Percentiles rank a stretch among this genome's conserved stretches.
Conservation (phyloP, 257 asterid genomes). For the Scutellaria baicalensis region DNA sequence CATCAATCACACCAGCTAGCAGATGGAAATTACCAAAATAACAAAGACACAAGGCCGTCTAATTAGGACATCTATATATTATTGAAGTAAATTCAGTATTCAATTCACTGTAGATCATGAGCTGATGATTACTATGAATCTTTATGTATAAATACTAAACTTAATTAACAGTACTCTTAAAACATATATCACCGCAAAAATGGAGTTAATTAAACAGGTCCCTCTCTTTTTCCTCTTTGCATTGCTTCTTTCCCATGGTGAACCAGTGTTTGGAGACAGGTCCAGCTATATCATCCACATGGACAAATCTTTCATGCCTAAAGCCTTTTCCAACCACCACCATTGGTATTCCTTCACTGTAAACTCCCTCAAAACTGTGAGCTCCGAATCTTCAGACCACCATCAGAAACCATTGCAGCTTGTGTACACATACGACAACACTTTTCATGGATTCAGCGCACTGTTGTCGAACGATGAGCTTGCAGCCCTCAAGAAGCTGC, state of each 20-base stretch:
- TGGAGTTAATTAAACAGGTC: slow-evolving; percentile 12
- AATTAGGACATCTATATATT: not conserved
- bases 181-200: not conserved
- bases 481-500: slow-evolving; percentile 12
- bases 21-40: not conserved
- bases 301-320: slow-evolving; percentile 35
- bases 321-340: slow-evolving; percentile 23
- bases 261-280: slow-evolving; percentile 14
- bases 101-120: not conserved
- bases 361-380: slow-evolving; percentile 15
- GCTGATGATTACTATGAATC: not conserved
- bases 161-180: not conserved
- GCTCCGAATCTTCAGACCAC: not conserved
- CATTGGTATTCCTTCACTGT: slow-evolving; percentile 23
- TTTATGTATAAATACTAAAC: slow-evolving; percentile 9
- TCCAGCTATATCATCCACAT: slow-evolving; percentile 27
- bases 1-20: not conserved
- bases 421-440: slow-evolving; percentile 37
- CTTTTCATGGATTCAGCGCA: slow-evolving; percentile 40
- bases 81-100: not conserved
- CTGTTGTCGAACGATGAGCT: slow-evolving; percentile 28
- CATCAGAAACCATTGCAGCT: not conserved
- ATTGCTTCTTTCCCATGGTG: not conserved
- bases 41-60: slow-evolving; percentile 17
- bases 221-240: not conserved